A percentile compares a stretch with the other conserved stretches of the same genome.
Evolutionary conservation across 2,329 filamentous ascomycete genomes (phyloP).

Genomic region (Fusarium sp.): DNA sequence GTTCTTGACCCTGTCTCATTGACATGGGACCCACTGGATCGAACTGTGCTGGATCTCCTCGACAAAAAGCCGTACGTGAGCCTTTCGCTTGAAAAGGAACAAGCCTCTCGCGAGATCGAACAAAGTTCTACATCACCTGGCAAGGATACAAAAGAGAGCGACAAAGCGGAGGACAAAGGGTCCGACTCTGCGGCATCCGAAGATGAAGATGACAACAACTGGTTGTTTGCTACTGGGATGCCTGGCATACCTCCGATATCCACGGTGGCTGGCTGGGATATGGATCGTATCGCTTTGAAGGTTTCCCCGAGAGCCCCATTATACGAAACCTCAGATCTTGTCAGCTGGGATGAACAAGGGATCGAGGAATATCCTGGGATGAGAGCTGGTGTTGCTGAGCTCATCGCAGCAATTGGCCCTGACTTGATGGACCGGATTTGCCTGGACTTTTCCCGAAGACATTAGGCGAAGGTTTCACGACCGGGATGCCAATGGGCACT

Average conservation of each 20-base stretch:
- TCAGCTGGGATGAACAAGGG: constrained; percentile 67
- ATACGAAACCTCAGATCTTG: constrained; percentile 63
- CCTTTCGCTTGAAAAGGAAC: constrained; percentile 53
- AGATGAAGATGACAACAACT: constrained; percentile 34
- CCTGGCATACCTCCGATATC: constrained; percentile 72
- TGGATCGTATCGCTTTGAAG: constrained; percentile 69
- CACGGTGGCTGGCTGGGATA: constrained; percentile 65
- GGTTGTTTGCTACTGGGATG: constrained; percentile 71
- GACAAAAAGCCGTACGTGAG: constrained; percentile 69
- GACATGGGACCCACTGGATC: constrained; percentile 70
- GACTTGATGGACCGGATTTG: constrained; percentile 68
- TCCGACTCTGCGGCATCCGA: constrained; percentile 21
- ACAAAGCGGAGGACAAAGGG: constrained; percentile 5
- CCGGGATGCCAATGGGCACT: not conserved
- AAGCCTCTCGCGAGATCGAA: not conserved
- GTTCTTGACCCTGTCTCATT: constrained; percentile 77
- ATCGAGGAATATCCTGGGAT: constrained; percentile 63
- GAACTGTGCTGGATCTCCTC: constrained; percentile 60
- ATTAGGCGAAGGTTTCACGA: not conserved
- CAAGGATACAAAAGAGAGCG: not conserved
- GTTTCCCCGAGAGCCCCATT: constrained; percentile 54
- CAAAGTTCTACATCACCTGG: not conserved
- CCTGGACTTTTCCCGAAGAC: constrained; percentile 61
- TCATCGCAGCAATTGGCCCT: constrained; percentile 74
- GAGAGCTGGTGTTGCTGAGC: constrained; percentile 73